These are phyloP conservation scores for Cercis canadensis DNA, from an alignment of 306 rosid genomes.

Conservation along the genomic window DNA sequence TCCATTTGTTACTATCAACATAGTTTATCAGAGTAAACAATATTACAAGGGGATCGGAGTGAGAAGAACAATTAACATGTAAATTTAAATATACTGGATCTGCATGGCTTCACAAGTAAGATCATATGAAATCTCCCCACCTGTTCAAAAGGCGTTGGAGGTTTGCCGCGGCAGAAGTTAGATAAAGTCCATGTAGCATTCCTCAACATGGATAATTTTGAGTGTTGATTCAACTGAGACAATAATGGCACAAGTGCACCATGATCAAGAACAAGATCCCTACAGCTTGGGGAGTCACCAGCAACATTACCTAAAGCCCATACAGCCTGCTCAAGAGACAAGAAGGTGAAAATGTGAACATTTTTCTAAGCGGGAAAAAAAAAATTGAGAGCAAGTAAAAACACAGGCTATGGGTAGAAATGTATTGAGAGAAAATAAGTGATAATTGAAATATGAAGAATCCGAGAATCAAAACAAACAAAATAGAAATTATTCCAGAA, in stretches of 20 bases:
- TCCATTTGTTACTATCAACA: not conserved
- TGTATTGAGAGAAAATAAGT: not conserved
- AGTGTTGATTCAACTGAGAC: conserved; percentile 53
- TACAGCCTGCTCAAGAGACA: conserved; percentile 51
- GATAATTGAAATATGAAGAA: not conserved
- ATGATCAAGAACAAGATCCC: conserved; percentile 66
- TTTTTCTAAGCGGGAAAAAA: not conserved
- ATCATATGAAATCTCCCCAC: conserved; percentile 29
- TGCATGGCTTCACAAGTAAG: not conserved
- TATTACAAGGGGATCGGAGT: not conserved
- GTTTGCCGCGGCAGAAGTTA: conserved; percentile 68
- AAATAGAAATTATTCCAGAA: not conserved
- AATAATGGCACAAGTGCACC: conserved; percentile 65
- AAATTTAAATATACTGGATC: not conserved
- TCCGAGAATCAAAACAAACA: not conserved
- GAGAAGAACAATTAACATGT: conserved; percentile 9
- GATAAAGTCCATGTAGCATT: conserved; percentile 74
- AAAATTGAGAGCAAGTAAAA: not conserved
- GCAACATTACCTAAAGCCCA: conserved; percentile 76
- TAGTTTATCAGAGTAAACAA: not conserved
- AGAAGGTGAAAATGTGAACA: conserved; percentile 6
- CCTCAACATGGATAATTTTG: conserved; percentile 67
- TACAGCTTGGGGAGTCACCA: conserved; percentile 66
- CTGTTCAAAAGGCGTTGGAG: conserved; percentile 66
- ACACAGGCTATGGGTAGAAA: not conserved